Conservation (phyloP, 257 asterid species). For the Solanum raphanifolium region DNA sequence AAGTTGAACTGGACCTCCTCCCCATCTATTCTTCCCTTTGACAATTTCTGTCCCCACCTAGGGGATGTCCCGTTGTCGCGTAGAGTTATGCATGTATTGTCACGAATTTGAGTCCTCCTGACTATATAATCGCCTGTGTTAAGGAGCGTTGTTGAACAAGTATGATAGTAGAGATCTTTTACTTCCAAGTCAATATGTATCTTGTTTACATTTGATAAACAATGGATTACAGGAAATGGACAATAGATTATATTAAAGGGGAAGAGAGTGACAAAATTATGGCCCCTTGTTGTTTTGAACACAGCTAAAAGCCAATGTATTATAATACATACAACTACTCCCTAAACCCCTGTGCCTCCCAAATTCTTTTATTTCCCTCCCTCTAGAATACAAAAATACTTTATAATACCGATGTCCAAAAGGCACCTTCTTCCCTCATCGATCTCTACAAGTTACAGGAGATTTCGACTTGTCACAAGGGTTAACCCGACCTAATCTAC, state of each 20-base stretch:
- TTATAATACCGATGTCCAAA: background rate
- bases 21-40: background rate
- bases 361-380: conserved; percentile 11
- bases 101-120: too few relatives aligned
- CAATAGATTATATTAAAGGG: conserved; percentile 15
- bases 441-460: conserved; percentile 34
- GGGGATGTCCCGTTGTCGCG: background rate
- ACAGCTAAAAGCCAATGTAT: conserved; percentile 12
- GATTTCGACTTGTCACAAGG: conserved; percentile 19
- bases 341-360: conserved; percentile 17
- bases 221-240: background rate
- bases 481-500: conserved; percentile 31
- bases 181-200: background rate
- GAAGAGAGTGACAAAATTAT: conserved; percentile 31
- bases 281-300: conserved; percentile 14
- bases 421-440: conserved; percentile 12
- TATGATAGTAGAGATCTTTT: background rate
- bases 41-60: background rate
- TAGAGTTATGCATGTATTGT: background rate
- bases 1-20: background rate
- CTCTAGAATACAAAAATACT: conserved; percentile 6
- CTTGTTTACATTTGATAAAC: background rate
- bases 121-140: too few relatives aligned
- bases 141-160: background rate
- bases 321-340: conserved; percentile 21